Conservation (phyloP, 192 early-diverging fungal genomes). For the Coemansia sp. region DNA sequence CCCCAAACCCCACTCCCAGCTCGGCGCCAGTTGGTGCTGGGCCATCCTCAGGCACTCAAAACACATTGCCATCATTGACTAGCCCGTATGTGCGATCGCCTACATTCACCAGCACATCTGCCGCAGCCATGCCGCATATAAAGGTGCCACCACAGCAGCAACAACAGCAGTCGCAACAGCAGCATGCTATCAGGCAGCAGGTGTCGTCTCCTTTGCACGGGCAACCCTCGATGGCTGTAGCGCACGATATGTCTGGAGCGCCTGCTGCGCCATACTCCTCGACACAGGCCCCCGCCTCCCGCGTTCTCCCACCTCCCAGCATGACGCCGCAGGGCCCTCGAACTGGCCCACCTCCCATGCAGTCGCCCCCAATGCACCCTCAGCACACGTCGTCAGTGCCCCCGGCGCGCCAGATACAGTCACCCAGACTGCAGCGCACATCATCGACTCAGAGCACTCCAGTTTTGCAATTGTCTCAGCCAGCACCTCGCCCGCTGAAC, state of each 20-base stretch:
- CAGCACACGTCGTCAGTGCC: conserved; percentile 44
- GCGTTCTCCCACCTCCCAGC: conserved; percentile 19
- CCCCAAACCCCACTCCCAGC: conserved; percentile 13
- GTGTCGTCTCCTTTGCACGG: conserved; percentile 35
- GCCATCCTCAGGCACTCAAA: background rate
- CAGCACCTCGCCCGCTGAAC: background rate
- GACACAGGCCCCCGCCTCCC: conserved; percentile 24
- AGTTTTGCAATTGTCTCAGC: background rate
- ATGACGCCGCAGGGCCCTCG: conserved; percentile 39
- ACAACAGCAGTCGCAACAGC: conserved; percentile 8
- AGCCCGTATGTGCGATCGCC: conserved; percentile 45
- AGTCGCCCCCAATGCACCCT: conserved; percentile 35
- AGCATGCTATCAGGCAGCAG: conserved; percentile 17
- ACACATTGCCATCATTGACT: conserved; percentile 25
- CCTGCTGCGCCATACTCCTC: conserved; percentile 11
- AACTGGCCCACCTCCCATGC: conserved; percentile 20
- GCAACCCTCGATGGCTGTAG: background rate
- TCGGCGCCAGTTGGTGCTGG: conserved; percentile 1
- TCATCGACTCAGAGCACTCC: conserved; percentile 36
- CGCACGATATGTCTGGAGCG: conserved; percentile 15
- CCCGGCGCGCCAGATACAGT: conserved; percentile 30
- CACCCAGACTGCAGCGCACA: conserved; percentile 36
- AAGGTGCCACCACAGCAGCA: conserved; percentile 23
- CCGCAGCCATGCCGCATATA: conserved; percentile 22
- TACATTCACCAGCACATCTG: conserved; percentile 26